Evolutionary conservation across 495 filamentous ascomycete genomes (phyloP).

Genomic region (Annulohypoxylon nitens): DNA sequence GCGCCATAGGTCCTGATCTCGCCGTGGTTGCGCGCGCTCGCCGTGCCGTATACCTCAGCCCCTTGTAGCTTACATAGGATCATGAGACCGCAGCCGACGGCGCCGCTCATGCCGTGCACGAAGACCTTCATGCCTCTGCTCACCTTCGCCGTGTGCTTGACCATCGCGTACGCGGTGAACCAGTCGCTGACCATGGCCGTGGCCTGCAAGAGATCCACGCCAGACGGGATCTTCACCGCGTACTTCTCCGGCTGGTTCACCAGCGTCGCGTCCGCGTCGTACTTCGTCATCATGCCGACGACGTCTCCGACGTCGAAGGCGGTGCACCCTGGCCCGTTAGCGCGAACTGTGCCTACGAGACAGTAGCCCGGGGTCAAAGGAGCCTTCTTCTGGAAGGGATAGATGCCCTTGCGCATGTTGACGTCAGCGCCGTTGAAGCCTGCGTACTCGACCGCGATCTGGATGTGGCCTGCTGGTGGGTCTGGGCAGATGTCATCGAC

Average conservation of each 20-base stretch:
- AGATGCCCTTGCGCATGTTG: conserved; percentile 59
- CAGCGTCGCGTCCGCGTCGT: conserved; percentile 57
- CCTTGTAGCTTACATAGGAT: conserved; percentile 53
- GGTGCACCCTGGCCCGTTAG: conserved; percentile 46
- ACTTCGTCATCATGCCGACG: conserved; percentile 55
- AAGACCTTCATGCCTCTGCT: conserved; percentile 57
- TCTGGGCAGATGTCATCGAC: conserved; percentile 47
- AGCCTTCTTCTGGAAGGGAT: conserved; percentile 55
- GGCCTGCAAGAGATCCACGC: conserved; percentile 52
- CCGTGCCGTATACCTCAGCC: conserved; percentile 60
- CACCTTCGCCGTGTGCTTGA: conserved; percentile 53
- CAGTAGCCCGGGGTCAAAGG: conserved; percentile 61
- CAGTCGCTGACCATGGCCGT: conserved; percentile 55
- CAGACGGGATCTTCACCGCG: conserved; percentile 53
- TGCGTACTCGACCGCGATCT: conserved; percentile 58
- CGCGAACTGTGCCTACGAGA: conserved; percentile 54
- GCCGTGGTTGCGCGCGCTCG: conserved; percentile 55
- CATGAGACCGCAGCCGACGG: conserved; percentile 56
- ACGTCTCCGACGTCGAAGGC: conserved; percentile 52
- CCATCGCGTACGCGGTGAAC: conserved; percentile 60
- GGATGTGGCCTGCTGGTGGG: conserved; percentile 53
- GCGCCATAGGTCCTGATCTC: conserved; percentile 47
- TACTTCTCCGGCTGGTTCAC: conserved; percentile 58
- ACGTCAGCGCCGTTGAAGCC: conserved; percentile 59
- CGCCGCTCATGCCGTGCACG: conserved; percentile 60